Base-by-base conservation (phyloP, 2,329 filamentous ascomycete genomes). In the Ascochyta clinopodiicola region DNA sequence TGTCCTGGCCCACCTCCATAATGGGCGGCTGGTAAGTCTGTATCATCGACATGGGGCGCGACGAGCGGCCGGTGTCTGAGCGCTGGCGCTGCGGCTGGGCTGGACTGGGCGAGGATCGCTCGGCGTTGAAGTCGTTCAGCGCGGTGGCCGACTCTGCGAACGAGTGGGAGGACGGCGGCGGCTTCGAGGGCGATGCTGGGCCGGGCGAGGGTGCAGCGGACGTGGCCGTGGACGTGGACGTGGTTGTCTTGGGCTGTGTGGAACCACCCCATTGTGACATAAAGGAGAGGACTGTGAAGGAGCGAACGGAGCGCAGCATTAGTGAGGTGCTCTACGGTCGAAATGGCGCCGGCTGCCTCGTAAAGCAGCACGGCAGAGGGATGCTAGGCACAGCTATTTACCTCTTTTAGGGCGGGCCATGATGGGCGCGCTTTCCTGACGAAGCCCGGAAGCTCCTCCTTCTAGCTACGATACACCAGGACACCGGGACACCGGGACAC, bases 1-100 rank as follows among this genome's bases (percentile, higher is more conserved):
- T 96, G 72, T 97, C 92, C 64, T 88, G 84, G 70, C 86, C 86
- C 61, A 95, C 83, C 70, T 96, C 91, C 88, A 96, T 92, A 75
- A 92, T 79, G 71, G 89, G 90, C 71, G 92, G 91, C 67, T 92
- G 88, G 77, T 93, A 93, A 57, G 90, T 87, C 75, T 95, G 88
- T 44, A 94, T 83, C 84, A 96, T 95, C 59, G 92, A 96, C 77
- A 89, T 81, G 31, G 92, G 92, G 57, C 93, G 85, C 8, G 89
- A 88, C 37, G 78, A 78, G 24, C 80, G 78, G 22, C 81, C 75
- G 13, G 77, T 79, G 56, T 84, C 82, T 31, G 73, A 73, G 74
- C 80, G 76, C 56, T 77, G 69, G 50, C 73, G 60, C 71, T 54
- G 69, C 50, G 73, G 59, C 70, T 53, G 76, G 61, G 75, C 73